phyloP scores from a whole-genome alignment of 805 yeast genomes.

The Phaffomyces antillensis region DNA sequence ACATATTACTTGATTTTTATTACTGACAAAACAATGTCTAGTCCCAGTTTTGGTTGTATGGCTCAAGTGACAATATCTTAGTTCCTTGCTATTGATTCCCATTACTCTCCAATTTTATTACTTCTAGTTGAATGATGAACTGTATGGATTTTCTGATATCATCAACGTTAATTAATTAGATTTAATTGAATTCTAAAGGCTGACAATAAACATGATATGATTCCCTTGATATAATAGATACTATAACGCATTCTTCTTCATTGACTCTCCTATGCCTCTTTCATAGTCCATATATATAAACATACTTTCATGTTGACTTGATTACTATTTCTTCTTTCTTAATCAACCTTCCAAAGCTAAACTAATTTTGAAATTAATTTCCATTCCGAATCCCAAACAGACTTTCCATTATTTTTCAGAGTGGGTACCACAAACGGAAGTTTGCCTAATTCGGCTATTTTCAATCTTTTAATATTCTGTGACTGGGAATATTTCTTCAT shows the following conservation, averaged over 20 bases:
- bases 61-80: too few relatives aligned
- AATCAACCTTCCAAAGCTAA: slow-evolving; percentile 3
- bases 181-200: neutral
- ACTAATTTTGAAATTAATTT: slow-evolving; percentile 15
- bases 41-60: too few relatives aligned
- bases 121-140: too few relatives aligned
- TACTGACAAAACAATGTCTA: too few relatives aligned
- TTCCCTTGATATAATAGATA: neutral
- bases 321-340: neutral
- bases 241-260: neutral
- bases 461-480: neutral
- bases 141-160: too few relatives aligned
- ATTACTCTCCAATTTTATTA: too few relatives aligned
- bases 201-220: neutral
- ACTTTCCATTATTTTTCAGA: slow-evolving; percentile 13
- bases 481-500: neutral
- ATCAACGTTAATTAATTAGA: neutral
- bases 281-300: neutral
- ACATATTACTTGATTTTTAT: too few relatives aligned
- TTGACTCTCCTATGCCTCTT: neutral
- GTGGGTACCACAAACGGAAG: slow-evolving; percentile 15
- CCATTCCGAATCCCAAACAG: slow-evolving; percentile 12
- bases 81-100: too few relatives aligned
- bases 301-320: slow-evolving; percentile 13
- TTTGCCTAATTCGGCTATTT: slow-evolving; percentile 6